phyloP scores from a whole-genome alignment of 2,329 filamentous ascomycete genomes.

The Cordyceps militaris region DNA sequence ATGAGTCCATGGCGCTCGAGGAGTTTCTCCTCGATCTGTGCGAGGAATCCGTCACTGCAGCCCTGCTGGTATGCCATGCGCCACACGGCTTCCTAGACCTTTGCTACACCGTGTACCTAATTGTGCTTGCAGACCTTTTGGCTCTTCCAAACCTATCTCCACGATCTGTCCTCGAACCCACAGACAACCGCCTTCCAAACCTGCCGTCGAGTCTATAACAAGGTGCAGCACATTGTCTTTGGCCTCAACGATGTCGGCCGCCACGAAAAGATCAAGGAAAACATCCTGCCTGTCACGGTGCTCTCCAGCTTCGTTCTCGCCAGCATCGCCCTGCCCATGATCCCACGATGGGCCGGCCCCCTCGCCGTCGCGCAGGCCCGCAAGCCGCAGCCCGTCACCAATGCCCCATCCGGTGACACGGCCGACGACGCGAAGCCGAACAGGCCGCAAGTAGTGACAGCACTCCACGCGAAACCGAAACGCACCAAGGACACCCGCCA shows the following conservation, averaged over 20 bases:
- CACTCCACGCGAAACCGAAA: constrained; percentile 42
- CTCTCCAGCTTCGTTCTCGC: constrained; percentile 74
- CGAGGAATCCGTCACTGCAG: constrained; percentile 80
- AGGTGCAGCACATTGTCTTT: constrained; percentile 82
- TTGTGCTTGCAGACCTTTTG: constrained; percentile 64
- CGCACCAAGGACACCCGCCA: constrained; percentile 40
- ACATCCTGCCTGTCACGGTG: constrained; percentile 71
- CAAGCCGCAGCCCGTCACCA: constrained; percentile 51
- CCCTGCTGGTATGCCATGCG: constrained; percentile 56
- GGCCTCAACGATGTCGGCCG: constrained; percentile 62
- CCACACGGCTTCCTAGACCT: background rate
- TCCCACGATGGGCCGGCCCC: constrained; percentile 73
- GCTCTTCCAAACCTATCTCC: constrained; percentile 82
- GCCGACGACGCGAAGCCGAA: constrained; percentile 46
- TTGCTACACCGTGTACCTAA: background rate
- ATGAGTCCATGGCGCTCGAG: constrained; percentile 85
- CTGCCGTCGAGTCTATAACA: constrained; percentile 78
- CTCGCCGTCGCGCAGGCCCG: constrained; percentile 75
- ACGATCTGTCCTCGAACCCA: constrained; percentile 69
- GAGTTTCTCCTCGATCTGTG: constrained; percentile 82
- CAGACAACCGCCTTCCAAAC: constrained; percentile 74
- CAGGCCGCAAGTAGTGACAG: constrained; percentile 62
- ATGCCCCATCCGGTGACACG: constrained; percentile 26
- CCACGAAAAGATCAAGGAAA: constrained; percentile 73
- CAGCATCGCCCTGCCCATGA: constrained; percentile 64